Evolutionary conservation across 1,284 basidiomycete species (phyloP), one percentile per base, ranked within the genome.

Genomic region (Mycosarcoma mackinlayi): DNA sequence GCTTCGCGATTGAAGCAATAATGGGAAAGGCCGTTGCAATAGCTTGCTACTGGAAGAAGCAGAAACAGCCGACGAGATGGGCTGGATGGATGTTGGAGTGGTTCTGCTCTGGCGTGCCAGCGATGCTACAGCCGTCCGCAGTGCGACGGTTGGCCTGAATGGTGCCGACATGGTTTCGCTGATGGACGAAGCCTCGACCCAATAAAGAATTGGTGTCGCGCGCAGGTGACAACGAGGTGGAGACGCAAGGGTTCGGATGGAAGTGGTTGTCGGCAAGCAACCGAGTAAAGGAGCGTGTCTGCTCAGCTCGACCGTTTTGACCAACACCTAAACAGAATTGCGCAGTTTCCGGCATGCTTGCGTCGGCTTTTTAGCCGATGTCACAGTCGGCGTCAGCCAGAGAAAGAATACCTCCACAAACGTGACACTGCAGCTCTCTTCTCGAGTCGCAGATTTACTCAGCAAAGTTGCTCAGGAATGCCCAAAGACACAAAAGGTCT

Each of bases 21-120:
- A 38, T 18, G 35, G 30, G n/a, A n/a, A n/a, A n/a, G n/a, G n/a
- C 2, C 31, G 6, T 13, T 14, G 28, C 8, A 25, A 24, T 27
- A 55, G 47, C 9, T 21, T 39, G n/a, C 31, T 47, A 39, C 39
- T 49, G 53, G n/a, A n/a, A n/a, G 42, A 21, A 19, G 54, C 42
- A 1, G 51, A 47, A 34, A 35, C 47, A 6, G n/a, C 11, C 19
- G 23, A 16, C 27, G 37, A 1, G 4, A 39, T 51, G 33, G 34
- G 34, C 14, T 28, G 47, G 3, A 23, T 31, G 25, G 28, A 38
- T 3, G 31, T 21, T 35, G 38, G 31, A 14, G 19, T 21, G 11
- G 2, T 27, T 16, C 33, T 42, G 7, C 25, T 28, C n/a, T 37
- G 45, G 2, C 45, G 34, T 37, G 45, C 23, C 31, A 48, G 28